phyloP scores from a whole-genome alignment of 352 stramenopile genomes.

The Phytophthora hibernalis region DNA sequence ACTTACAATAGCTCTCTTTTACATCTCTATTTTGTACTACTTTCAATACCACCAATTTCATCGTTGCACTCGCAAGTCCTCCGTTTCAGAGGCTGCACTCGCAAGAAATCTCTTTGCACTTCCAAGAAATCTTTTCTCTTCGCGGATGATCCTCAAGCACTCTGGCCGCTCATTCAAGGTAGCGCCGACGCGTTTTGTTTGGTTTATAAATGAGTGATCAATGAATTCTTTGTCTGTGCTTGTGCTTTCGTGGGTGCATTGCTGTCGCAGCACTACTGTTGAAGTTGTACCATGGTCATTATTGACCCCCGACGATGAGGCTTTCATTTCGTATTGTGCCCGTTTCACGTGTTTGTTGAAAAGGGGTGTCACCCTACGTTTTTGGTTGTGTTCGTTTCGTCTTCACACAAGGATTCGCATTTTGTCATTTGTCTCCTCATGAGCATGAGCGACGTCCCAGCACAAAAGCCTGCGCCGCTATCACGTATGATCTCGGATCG shows the following conservation, averaged over 20 bases:
- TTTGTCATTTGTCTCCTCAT: constrained; percentile 30
- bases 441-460: constrained; percentile 15
- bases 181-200: too few relatives aligned
- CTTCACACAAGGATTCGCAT: background rate
- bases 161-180: too few relatives aligned
- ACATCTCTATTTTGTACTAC: too few relatives aligned
- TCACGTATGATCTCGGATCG: constrained; percentile 37
- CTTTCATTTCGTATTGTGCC: background rate
- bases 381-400: constrained; percentile 18
- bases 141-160: too few relatives aligned
- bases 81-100: too few relatives aligned
- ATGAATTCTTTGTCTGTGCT: background rate
- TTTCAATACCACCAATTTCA: too few relatives aligned
- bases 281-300: constrained; percentile 14
- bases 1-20: too few relatives aligned
- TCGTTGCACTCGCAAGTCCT: too few relatives aligned
- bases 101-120: too few relatives aligned
- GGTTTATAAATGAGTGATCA: background rate
- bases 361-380: constrained; percentile 13
- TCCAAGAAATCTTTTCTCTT: too few relatives aligned
- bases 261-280: constrained; percentile 18
- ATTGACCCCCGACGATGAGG: background rate
- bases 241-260: constrained; percentile 12
- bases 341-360: background rate
- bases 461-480: constrained; percentile 22